Evolutionary conservation across 1,284 basidiomycete species (phyloP).

Genomic region (Ceratobasidium sp.): DNA sequence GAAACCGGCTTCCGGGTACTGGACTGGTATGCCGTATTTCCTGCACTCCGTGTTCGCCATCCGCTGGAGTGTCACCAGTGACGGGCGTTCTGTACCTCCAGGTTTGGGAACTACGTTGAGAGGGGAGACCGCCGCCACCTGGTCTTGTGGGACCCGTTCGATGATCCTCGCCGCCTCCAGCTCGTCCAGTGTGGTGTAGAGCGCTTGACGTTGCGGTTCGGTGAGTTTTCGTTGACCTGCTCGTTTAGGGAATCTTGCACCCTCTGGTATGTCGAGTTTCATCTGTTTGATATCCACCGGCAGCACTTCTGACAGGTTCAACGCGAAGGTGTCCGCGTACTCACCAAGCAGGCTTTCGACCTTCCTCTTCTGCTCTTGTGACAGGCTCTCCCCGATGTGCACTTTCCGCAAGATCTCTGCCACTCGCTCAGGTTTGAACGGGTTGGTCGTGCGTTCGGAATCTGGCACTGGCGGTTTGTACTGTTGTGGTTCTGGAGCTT

Average conservation of each 20-base stretch:
- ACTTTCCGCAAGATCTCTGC: constrained; percentile 46
- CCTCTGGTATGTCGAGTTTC: constrained; percentile 23
- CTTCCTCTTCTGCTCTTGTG: constrained; percentile 33
- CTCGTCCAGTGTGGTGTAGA: constrained; percentile 1
- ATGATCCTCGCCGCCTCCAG: constrained; percentile 6
- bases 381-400: constrained; percentile 22
- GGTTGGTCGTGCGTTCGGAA: constrained; percentile 2
- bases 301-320: constrained; percentile 46
- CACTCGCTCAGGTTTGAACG: constrained; percentile 39
- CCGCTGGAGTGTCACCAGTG: constrained; percentile 29
- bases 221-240: constrained; percentile 18
- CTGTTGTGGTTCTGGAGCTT: not conserved
- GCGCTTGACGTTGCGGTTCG: not conserved
- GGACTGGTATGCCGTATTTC: constrained; percentile 9
- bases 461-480: not conserved
- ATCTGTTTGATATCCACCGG: constrained; percentile 16
- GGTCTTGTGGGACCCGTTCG: constrained; percentile 8
- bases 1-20: not conserved
- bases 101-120: constrained; percentile 54
- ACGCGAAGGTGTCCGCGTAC: constrained; percentile 49
- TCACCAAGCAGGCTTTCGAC: constrained; percentile 43
- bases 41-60: constrained; percentile 47
- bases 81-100: not conserved
- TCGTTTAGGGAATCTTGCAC: not conserved
- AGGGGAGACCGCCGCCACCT: constrained; percentile 15